Evolutionary conservation across 1,284 basidiomycete species (phyloP).

Genomic region (Ceratobasidium sp.): DNA sequence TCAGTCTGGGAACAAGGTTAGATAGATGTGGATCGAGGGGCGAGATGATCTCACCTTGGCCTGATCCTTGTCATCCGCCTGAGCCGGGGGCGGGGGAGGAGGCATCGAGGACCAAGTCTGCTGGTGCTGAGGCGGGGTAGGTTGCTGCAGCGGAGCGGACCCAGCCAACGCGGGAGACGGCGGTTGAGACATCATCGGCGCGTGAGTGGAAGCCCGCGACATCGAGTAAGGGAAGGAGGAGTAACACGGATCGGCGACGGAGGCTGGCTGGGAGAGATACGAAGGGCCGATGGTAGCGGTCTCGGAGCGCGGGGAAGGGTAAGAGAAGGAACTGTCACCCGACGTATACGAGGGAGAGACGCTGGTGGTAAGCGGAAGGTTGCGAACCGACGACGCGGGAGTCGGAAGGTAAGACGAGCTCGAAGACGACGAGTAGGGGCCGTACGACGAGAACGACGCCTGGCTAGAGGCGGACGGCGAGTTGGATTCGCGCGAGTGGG

Average conservation of each 20-base stretch:
- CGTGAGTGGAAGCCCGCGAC: constrained; percentile 31
- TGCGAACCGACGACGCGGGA: constrained; percentile 36
- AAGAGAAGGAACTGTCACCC: constrained; percentile 25
- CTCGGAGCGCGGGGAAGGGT: constrained; percentile 39
- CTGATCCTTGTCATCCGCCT: constrained; percentile 32
- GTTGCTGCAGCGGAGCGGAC: constrained; percentile 44
- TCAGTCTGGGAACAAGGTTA: constrained; percentile 26
- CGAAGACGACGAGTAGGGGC: constrained; percentile 9
- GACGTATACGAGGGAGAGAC: constrained; percentile 26
- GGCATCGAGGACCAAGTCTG: constrained; percentile 41
- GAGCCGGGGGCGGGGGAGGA: constrained; percentile 44
- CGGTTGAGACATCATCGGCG: constrained; percentile 42
- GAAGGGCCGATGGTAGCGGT: constrained; percentile 35
- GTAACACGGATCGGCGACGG: constrained; percentile 5
- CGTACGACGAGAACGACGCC: constrained; percentile 10
- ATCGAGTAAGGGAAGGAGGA: constrained; percentile 21
- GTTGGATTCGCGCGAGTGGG: constrained; percentile 35
- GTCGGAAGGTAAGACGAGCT: constrained; percentile 29
- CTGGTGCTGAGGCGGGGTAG: constrained; percentile 43
- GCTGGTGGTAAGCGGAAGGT: constrained; percentile 23
- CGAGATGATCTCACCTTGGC: constrained; percentile 35
- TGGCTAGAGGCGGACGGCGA: constrained; percentile 19
- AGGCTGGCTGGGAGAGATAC: constrained; percentile 12
- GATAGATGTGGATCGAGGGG: constrained; percentile 21
- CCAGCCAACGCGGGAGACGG: constrained; percentile 42